Percentiles rank a stretch among this genome's conserved stretches.
These are phyloP conservation scores for Mortierella sp. DNA, from an alignment of 371 early-diverging fungal genomes.

Conservation along the genomic window DNA sequence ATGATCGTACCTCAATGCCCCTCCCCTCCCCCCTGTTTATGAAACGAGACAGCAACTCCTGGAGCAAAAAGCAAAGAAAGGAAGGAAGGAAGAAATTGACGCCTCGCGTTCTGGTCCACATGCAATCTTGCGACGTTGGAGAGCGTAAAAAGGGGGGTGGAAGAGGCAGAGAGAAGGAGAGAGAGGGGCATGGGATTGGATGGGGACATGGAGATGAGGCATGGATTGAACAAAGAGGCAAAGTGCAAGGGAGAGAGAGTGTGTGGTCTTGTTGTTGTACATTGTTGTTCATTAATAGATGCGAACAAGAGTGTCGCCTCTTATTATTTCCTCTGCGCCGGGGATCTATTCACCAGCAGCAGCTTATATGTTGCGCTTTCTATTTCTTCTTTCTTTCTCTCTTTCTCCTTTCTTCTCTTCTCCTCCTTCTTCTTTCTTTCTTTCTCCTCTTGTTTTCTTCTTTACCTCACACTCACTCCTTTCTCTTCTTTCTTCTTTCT, in stretches of 20 bases:
- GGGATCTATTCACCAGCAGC: no score
- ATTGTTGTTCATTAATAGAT: neutral
- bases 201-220: neutral
- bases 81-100: neutral
- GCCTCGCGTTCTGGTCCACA: constrained; percentile 3
- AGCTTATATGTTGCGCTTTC: no score
- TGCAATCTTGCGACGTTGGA: constrained; percentile 14
- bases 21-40: constrained; percentile 25
- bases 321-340: neutral
- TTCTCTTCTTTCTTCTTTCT: no score
- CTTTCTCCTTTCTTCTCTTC: no score
- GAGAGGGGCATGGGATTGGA: neutral
- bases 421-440: no score
- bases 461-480: no score
- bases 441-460: no score
- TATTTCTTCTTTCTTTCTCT: no score
- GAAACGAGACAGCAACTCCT: constrained; percentile 29
- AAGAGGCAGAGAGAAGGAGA: neutral
- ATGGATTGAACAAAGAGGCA: neutral
- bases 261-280: neutral
- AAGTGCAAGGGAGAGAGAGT: neutral
- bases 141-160: constrained; percentile 6
- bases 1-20: neutral
- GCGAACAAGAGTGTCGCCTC: neutral
- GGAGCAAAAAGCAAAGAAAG: neutral